Evolutionary conservation across 2,329 filamentous ascomycete species (phyloP).

Genomic region (Emergomyces africanus): DNA sequence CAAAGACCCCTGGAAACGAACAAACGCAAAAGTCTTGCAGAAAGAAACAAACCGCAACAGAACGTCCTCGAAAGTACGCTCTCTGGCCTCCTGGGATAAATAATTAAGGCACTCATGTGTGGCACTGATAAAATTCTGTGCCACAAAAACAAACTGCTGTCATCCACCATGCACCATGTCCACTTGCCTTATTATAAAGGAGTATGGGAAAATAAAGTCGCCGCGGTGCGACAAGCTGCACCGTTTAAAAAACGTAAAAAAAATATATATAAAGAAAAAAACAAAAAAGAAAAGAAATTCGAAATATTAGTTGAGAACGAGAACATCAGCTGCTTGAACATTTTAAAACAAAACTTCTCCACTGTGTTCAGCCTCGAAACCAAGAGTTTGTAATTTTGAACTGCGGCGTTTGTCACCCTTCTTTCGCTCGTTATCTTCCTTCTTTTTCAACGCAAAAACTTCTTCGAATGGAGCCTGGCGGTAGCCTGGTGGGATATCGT

Average conservation of each 20-base stretch:
- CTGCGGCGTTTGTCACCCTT: slow-evolving; percentile 57
- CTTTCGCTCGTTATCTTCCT: slow-evolving; percentile 57
- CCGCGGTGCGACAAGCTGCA: background rate
- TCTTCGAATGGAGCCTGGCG: slow-evolving; percentile 52
- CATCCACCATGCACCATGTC: no score
- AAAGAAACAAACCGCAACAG: background rate
- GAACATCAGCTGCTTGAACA: background rate
- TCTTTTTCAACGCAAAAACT: slow-evolving; percentile 61
- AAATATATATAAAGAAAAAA: background rate
- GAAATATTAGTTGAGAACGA: background rate
- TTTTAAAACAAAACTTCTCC: slow-evolving; percentile 59
- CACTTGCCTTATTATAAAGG: no score
- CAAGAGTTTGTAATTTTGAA: slow-evolving; percentile 60
- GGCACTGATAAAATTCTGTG: background rate
- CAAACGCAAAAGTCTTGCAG: background rate
- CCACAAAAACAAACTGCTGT: background rate
- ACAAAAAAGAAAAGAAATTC: no score
- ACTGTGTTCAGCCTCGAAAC: slow-evolving; percentile 77
- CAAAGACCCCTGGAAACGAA: background rate
- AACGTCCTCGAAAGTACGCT: background rate
- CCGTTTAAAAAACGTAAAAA: background rate
- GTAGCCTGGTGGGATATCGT: slow-evolving; percentile 63
- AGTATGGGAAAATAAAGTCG: background rate
- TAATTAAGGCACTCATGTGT: background rate
- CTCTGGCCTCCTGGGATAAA: background rate